Conservation (phyloP, 345 rosid species). For the Populus nigra region DNA sequence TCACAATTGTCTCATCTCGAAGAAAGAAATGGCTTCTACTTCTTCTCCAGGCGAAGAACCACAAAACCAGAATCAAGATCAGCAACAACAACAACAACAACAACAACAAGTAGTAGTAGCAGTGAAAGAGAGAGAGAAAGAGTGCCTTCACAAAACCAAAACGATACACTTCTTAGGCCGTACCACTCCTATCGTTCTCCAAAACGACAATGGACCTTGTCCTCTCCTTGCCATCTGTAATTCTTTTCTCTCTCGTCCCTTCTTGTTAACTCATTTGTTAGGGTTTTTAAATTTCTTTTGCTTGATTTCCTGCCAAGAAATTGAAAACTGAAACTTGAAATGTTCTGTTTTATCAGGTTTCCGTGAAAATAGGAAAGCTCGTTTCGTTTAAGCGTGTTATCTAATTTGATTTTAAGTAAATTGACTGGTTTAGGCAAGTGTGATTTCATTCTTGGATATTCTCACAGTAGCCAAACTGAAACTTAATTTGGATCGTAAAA, state of each 20-base stretch:
- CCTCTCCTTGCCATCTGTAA: slow-evolving; percentile 97
- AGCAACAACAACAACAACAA: not conserved
- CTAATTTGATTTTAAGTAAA: not conserved
- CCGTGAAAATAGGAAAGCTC: not conserved
- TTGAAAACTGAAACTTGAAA: not conserved
- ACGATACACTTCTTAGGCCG: slow-evolving; percentile 81
- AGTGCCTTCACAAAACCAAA: slow-evolving; percentile 70
- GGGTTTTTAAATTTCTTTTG: slow-evolving; percentile 24
- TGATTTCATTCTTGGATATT: not conserved
- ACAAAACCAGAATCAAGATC: slow-evolving; percentile 7
- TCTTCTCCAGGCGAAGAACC: slow-evolving; percentile 7
- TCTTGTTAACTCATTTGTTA: slow-evolving; percentile 6
- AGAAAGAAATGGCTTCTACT: slow-evolving; percentile 8
- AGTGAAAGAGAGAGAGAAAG: slow-evolving; percentile 32
- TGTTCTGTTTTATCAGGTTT: not conserved
- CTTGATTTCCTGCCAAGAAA: not conserved
- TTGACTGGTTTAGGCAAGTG: not conserved
- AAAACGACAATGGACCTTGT: slow-evolving; percentile 98
- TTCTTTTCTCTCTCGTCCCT: slow-evolving; percentile 6
- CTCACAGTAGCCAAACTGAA: not conserved
- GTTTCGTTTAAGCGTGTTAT: not conserved
- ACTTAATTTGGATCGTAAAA: not conserved
- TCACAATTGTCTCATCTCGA: not conserved
- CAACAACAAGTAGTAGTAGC: not conserved
- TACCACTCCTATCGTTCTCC: slow-evolving; percentile 82